Evolutionary conservation across 2,329 filamentous ascomycete genomes (phyloP).

Genomic region (Meredithiella fracta): DNA sequence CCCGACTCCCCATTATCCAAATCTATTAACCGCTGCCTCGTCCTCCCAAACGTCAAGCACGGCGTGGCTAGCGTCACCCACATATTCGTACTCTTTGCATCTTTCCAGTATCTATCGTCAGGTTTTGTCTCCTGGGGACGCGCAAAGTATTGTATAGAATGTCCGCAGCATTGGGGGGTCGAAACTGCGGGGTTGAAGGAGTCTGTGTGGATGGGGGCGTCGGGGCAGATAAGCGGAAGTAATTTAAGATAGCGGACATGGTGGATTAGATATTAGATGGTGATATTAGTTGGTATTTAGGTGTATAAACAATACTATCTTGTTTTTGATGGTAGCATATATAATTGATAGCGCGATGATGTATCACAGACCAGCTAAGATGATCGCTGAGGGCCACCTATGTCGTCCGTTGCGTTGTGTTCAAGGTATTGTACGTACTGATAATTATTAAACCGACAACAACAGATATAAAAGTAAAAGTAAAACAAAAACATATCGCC

Average conservation of each 20-base stretch:
- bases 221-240: not conserved
- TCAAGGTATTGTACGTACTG: not conserved
- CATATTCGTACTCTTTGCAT: conserved; percentile 6
- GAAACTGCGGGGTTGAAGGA: not conserved
- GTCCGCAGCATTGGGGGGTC: not conserved
- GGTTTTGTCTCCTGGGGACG: not conserved
- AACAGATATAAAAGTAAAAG: not conserved
- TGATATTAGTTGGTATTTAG: not conserved
- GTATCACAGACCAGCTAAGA: not conserved
- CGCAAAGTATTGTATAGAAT: not conserved
- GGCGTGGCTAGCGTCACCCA: conserved; percentile 12
- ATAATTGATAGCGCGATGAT: not conserved
- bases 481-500: not conserved
- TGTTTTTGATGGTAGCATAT: not conserved
- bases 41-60: conserved; percentile 12
- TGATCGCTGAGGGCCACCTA: not conserved
- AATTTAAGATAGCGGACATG: conserved; percentile 4
- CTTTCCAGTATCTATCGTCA: conserved; percentile 8
- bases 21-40: conserved; percentile 10
- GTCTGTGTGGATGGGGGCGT: not conserved
- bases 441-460: not conserved
- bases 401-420: not conserved
- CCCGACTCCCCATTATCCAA: conserved; percentile 13
- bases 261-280: not conserved
- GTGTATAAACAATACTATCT: not conserved